phyloP scores from a whole-genome alignment of 2,329 filamentous ascomycete species.

The Alternaria sp. region DNA sequence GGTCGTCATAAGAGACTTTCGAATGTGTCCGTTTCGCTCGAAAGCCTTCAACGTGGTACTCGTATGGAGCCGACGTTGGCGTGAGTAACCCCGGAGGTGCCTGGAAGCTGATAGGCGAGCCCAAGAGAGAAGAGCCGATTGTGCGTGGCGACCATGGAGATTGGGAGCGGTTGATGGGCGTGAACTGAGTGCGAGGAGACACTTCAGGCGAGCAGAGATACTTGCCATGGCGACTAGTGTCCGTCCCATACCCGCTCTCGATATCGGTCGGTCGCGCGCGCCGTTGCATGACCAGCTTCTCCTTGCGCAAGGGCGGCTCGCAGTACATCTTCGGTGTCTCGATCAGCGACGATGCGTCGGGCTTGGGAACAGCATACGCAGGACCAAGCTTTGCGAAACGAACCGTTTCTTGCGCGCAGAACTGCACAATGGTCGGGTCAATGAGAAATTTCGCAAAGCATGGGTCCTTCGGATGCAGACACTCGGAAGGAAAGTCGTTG shows the following conservation, averaged over 20 bases:
- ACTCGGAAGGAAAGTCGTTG: conserved; percentile 75
- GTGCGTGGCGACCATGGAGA: conserved; percentile 19
- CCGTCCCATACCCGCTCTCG: conserved; percentile 52
- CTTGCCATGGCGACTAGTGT: conserved; percentile 48
- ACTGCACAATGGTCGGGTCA: conserved; percentile 46
- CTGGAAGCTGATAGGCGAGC: conserved; percentile 14
- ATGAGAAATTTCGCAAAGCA: conserved; percentile 62
- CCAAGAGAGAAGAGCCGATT: conserved; percentile 14
- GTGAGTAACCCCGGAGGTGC: conserved; percentile 7
- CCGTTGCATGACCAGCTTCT: conserved; percentile 12
- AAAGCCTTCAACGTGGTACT: conserved; percentile 10
- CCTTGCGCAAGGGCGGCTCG: conserved; percentile 20
- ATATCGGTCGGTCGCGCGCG: conserved; percentile 29
- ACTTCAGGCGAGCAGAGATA: conserved; percentile 49
- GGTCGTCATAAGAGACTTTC: conserved; percentile 21
- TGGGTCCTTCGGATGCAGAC: conserved; percentile 68
- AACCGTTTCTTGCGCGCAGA: conserved; percentile 46
- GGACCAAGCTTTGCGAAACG: conserved; percentile 41
- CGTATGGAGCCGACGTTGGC: conserved; percentile 23
- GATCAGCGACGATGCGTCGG: conserved; percentile 3
- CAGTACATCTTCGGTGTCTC: conserved; percentile 20
- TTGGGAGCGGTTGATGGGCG: conserved; percentile 51
- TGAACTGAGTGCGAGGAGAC: conserved; percentile 44
- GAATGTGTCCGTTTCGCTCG: conserved; percentile 38
- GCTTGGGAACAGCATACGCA: conserved; percentile 15